Conservation (phyloP, 2,329 filamentous ascomycete species). For the Zalaria obscura region DNA sequence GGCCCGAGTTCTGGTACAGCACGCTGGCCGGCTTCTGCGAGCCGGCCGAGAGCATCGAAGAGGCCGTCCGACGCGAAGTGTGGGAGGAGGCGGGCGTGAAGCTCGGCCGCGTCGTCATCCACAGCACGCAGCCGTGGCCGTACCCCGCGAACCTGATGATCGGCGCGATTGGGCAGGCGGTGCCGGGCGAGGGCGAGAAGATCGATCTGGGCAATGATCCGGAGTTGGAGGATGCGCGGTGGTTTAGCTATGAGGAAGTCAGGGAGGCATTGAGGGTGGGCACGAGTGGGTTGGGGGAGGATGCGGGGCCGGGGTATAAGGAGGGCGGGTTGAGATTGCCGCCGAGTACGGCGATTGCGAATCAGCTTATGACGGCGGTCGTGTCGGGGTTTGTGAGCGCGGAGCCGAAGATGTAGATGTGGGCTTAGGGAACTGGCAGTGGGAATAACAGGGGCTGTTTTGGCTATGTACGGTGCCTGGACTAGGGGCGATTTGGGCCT, state of each 20-base stretch:
- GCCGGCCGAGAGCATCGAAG: slow-evolving; percentile 36
- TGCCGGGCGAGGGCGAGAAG: slow-evolving; percentile 57
- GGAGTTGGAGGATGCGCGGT: slow-evolving; percentile 78
- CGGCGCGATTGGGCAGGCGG: slow-evolving; percentile 68
- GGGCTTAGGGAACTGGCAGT: background rate
- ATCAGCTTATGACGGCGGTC: slow-evolving; percentile 72
- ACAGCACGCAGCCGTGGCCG: slow-evolving; percentile 39
- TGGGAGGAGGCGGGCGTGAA: slow-evolving; percentile 36
- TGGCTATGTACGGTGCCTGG: too few relatives aligned
- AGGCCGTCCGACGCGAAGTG: slow-evolving; percentile 35
- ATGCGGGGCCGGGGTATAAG: slow-evolving; percentile 51
- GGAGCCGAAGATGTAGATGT: slow-evolving; percentile 26
- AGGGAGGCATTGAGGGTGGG: slow-evolving; percentile 56
- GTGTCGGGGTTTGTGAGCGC: slow-evolving; percentile 56
- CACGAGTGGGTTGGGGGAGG: slow-evolving; percentile 52
- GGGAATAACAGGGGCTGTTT: too few relatives aligned
- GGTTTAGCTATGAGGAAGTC: slow-evolving; percentile 75
- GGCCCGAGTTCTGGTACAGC: slow-evolving; percentile 74
- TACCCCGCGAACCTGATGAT: slow-evolving; percentile 41
- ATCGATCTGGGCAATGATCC: slow-evolving; percentile 79
- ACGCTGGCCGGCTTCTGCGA: slow-evolving; percentile 52
- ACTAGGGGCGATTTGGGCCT: too few relatives aligned
- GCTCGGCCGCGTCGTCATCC: slow-evolving; percentile 35
- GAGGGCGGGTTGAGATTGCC: slow-evolving; percentile 70
- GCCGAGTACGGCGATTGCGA: slow-evolving; percentile 78